phyloP scores from a whole-genome alignment of 257 asterid species.

The Catharanthus roseus region DNA sequence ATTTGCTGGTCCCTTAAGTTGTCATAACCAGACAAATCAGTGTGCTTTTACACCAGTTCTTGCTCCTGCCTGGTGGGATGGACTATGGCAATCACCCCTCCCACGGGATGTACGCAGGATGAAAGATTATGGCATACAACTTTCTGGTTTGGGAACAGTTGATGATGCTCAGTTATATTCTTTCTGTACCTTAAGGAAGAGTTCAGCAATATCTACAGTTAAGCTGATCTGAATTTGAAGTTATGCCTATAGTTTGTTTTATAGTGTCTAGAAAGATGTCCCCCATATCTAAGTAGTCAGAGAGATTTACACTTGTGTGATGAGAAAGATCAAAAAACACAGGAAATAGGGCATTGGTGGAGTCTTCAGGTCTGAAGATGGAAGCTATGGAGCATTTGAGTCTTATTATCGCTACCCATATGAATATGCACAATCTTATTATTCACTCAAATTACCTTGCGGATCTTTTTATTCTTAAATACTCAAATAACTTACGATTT shows the following conservation, averaged over 20 bases:
- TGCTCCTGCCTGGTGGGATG: conserved; percentile 98
- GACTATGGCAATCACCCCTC: conserved; percentile 95
- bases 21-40: conserved; percentile 57
- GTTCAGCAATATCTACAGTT: conserved; percentile 16
- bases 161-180: conserved; percentile 40
- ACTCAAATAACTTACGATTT: too few species aligned
- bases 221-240: conserved; percentile 33
- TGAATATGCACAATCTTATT: too few species aligned
- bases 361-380: too few species aligned
- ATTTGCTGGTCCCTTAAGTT: conserved; percentile 80
- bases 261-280: too few species aligned
- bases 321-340: too few species aligned
- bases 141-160: conserved; percentile 66
- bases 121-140: conserved; percentile 71
- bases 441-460: too few species aligned
- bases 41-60: conserved; percentile 87
- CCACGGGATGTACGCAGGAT: conserved; percentile 63
- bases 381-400: too few species aligned
- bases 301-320: too few species aligned
- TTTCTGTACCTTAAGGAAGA: conserved; percentile 47
- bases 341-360: too few species aligned
- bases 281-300: too few species aligned
- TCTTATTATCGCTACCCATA: too few species aligned
- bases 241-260: neutral
- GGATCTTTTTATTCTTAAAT: too few species aligned